phyloP scores from a whole-genome alignment of 164 flowering plant species.

The Magnolia officinalis region DNA sequence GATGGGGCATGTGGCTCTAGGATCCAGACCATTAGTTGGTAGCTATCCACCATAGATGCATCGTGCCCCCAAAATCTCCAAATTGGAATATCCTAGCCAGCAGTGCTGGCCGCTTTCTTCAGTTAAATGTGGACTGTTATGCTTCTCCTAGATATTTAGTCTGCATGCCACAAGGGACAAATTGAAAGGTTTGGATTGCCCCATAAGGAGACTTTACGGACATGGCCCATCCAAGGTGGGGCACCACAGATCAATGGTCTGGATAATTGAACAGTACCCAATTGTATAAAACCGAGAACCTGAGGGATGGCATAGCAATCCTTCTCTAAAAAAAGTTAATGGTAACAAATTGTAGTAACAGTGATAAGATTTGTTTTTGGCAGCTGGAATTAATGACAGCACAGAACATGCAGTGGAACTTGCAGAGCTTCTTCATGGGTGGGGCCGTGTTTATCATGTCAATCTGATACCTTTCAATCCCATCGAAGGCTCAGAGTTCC shows the following conservation, averaged over 20 bases:
- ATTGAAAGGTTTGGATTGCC: too few species aligned
- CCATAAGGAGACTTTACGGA: too few species aligned
- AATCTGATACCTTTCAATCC: constrained; percentile 95
- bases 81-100: too few species aligned
- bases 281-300: too few species aligned
- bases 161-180: too few species aligned
- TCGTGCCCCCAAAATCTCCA: background rate
- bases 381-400: constrained; percentile 88
- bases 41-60: background rate
- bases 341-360: background rate
- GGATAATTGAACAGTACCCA: too few species aligned
- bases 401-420: constrained; percentile 82
- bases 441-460: constrained; percentile 89
- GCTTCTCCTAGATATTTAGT: too few species aligned
- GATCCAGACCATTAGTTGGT: background rate
- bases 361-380: constrained; percentile 12
- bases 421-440: constrained; percentile 74
- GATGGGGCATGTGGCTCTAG: background rate
- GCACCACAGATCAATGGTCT: too few species aligned
- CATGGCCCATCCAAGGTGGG: too few species aligned
- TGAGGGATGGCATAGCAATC: too few species aligned
- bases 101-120: too few species aligned
- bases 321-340: background rate
- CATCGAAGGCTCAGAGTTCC: constrained; percentile 79
- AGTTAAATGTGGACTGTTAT: too few species aligned